Evolutionary conservation across 495 filamentous ascomycete species (phyloP).

Genomic region (Terfezia boudieri): DNA sequence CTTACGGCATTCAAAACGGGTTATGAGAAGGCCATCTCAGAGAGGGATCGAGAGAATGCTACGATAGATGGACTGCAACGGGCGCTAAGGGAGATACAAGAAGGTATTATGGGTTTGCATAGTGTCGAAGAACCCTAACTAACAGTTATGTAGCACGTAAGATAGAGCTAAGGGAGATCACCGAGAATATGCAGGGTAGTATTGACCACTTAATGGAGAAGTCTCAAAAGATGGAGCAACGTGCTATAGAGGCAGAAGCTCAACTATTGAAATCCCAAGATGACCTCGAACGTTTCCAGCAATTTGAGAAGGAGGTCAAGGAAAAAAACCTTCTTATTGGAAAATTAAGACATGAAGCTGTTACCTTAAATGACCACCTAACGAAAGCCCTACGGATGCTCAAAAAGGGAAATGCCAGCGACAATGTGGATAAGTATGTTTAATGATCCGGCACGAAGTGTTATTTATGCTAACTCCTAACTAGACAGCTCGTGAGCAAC

Average conservation of each 20-base stretch:
- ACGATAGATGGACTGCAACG: slow-evolving; percentile 73
- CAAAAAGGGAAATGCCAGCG: slow-evolving; percentile 85
- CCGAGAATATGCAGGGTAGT: slow-evolving; percentile 67
- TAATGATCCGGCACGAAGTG: background rate
- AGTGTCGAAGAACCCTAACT: background rate
- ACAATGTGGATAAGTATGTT: slow-evolving; percentile 76
- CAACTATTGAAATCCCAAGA: slow-evolving; percentile 27
- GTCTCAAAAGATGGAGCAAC: slow-evolving; percentile 35
- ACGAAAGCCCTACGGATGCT: slow-evolving; percentile 87
- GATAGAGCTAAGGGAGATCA: slow-evolving; percentile 69
- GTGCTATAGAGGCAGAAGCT: slow-evolving; percentile 43
- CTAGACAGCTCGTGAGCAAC: slow-evolving; percentile 86
- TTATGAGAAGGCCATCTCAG: slow-evolving; percentile 45
- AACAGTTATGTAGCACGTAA: slow-evolving; percentile 38
- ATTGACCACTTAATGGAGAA: slow-evolving; percentile 27
- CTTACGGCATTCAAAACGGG: slow-evolving; percentile 41
- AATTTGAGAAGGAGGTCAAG: slow-evolving; percentile 90
- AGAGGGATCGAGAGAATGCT: slow-evolving; percentile 54
- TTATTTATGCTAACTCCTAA: slow-evolving; percentile 6
- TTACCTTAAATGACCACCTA: slow-evolving; percentile 80
- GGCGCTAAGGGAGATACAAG: slow-evolving; percentile 76
- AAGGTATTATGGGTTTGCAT: slow-evolving; percentile 25
- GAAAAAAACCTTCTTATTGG: slow-evolving; percentile 96
- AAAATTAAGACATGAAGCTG: slow-evolving; percentile 74
- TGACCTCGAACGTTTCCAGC: slow-evolving; percentile 61